phyloP scores from a whole-genome alignment of 2,329 filamentous ascomycete genomes.

The Penicillium sp. region DNA sequence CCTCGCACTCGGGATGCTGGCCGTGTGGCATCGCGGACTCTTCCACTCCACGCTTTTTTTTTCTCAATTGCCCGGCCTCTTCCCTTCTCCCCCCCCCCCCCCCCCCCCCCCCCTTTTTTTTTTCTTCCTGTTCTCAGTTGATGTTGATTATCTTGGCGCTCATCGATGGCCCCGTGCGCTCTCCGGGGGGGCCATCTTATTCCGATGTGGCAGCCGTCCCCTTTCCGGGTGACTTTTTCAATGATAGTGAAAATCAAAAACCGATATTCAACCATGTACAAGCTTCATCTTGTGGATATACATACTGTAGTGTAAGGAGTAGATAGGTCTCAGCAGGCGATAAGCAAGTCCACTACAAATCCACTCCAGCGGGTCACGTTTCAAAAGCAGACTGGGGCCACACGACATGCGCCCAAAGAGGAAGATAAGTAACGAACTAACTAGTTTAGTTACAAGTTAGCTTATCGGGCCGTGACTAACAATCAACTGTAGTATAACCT shows the following conservation, averaged over 20 bases:
- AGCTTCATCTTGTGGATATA: neutral
- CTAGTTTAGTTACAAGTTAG: neutral
- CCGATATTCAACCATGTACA: slow-evolving; percentile 1
- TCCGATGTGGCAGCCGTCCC: slow-evolving; percentile 46
- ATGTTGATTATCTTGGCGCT: slow-evolving; percentile 37
- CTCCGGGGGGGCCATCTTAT: slow-evolving; percentile 4
- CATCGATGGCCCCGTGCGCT: slow-evolving; percentile 31
- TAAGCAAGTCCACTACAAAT: neutral
- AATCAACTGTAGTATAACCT: neutral
- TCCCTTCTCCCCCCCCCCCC: slow-evolving; percentile 13
- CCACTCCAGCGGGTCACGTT: neutral
- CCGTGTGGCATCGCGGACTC: slow-evolving; percentile 10
- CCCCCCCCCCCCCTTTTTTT: slow-evolving; percentile 5
- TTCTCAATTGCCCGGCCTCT: slow-evolving; percentile 16
- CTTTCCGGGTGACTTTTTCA: slow-evolving; percentile 35
- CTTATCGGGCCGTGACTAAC: slow-evolving; percentile 9
- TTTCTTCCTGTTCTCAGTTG: slow-evolving; percentile 16
- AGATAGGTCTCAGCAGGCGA: neutral
- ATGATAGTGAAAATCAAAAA: slow-evolving; percentile 14
- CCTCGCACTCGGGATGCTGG: slow-evolving; percentile 15
- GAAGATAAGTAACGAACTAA: neutral
- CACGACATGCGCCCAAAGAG: neutral
- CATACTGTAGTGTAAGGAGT: neutral
- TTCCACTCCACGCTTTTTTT: slow-evolving; percentile 17
- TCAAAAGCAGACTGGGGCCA: neutral